Evolutionary conservation across 805 yeast genomes (phyloP), one percentile per base, ranked within the genome.

Genomic region (Starmerella potacharoeniae): DNA sequence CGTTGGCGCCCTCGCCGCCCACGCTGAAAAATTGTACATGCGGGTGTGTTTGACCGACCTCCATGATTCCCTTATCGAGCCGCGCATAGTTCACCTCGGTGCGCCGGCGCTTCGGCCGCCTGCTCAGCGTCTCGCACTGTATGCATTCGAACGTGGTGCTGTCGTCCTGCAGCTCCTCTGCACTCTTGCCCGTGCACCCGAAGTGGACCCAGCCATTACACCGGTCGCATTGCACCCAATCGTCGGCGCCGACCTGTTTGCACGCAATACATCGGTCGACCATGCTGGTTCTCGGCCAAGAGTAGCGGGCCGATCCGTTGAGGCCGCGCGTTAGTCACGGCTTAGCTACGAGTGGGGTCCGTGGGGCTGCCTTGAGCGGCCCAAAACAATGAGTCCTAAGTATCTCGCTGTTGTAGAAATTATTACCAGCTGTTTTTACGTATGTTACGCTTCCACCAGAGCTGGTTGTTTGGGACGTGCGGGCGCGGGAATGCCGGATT

Each of bases 1-100:
- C 3, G 47, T 55, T 17, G 79, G 60, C 10, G 69, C 69, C 2
- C 49, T 54, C n/a, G 46, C 16, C 5, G 7, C 14, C 11, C n/a
- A 7, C 22, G 30, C 28, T 28, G 43, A 60, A 60, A 31, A 49
- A 52, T 16, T 51, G 47, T 7, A 53, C 62, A 29, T 60, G 62
- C 7, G 58, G 51, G 36, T 57, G 55, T 51, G 52, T 53, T 49
- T 56, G 60, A 49, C 45, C 49, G 11, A 49, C 51, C 42, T 50
- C 58, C 43, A 41, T 40, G 11, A 48, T 62, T 51, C 95, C 95
- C 54, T 82, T 83, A 65, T 88, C 79, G 61, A 88, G 71, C 0
- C 95, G 93, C 9, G 79, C 81, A 64, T 88, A 88, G 65, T 88
- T 95, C 46, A 89, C 77, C 52, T 74, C 74, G n/a, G 72, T 69